Evolutionary conservation across 1,139 yeast species (phyloP), one percentile per base, ranked within the genome.

Genomic region (Candida sojae): DNA sequence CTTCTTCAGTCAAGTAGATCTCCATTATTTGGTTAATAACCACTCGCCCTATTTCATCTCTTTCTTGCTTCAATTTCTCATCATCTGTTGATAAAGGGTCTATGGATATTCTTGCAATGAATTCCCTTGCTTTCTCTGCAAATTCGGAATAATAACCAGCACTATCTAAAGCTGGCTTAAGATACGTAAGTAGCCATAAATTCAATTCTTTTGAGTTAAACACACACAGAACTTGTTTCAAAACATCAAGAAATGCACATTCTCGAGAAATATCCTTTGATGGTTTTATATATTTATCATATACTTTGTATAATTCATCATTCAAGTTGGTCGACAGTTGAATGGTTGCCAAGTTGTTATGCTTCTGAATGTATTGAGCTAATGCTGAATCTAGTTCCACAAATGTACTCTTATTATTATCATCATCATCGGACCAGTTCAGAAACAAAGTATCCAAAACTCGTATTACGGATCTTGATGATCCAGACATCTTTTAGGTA

Each of bases 141-240:
- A 73, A 71, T 28, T 53, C 52, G 10, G 63, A 50, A 51, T 74
- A 77, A 48, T 57, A 72, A 2, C 88, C 86, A 0, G 86, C 86
- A 42, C 86, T 80, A 58, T 84, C 86, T 2, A 84, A 67, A 0
- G 88, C 85, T 0, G 84, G 80, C 23, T 68, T 67, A 8, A 77
- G 61, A 55, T 81, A 78, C n/a, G 78, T 70, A 40, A 68, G 67
- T 45, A 82, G 68, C 89, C 90, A 86, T 26, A 71, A 61, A 35
- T 61, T 58, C 9, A 80, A 63, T 42, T 78, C 78, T 1, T 73
- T 70, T 21, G 61, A 57, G 47, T 69, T 69, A 9, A 76, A 77
- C 48, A 60, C 75, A 50, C 58, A 77, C 73, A 49, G 71, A 51
- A 61, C 72, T 56, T 53, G 66, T 48, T 48, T 63, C 13, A 85